Evolutionary conservation across 179 eudicot species (phyloP).

Genomic region (Patellifolia procumbens): DNA sequence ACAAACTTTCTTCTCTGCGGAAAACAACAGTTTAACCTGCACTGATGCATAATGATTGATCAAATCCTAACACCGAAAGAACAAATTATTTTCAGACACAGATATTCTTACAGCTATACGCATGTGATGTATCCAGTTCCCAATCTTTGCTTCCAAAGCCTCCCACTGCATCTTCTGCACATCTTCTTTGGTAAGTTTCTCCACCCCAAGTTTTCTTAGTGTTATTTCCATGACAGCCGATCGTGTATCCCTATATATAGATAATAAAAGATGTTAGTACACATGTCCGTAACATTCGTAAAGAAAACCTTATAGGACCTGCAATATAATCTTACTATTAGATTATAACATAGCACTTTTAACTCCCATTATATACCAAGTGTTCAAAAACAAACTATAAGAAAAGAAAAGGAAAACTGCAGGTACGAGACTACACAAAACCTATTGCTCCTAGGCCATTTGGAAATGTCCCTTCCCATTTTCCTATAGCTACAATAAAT

Average conservation of each 20-base stretch:
- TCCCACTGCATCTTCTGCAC: constrained; percentile 95
- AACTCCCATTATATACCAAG: neutral
- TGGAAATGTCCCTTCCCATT: neutral
- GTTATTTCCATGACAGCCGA: constrained; percentile 63
- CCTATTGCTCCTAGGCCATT: neutral
- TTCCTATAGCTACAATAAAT: no score
- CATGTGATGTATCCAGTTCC: constrained; percentile 86
- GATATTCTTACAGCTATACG: constrained; percentile 66
- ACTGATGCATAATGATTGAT: constrained; percentile 11
- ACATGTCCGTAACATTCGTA: neutral
- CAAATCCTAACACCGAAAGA: constrained; percentile 5
- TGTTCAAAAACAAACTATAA: neutral
- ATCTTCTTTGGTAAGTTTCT: constrained; percentile 74
- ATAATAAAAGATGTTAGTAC: neutral
- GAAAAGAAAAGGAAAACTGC: neutral
- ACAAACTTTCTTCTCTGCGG: constrained; percentile 71
- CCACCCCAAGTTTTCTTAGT: constrained; percentile 78
- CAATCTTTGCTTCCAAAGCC: constrained; percentile 73
- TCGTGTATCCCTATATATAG: constrained; percentile 62
- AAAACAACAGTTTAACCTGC: constrained; percentile 78
- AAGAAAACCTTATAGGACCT: neutral
- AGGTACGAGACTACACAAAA: neutral
- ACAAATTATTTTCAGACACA: neutral
- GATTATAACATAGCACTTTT: neutral
- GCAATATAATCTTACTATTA: neutral